Conservation (phyloP, 1,139 yeast species). For the Lipomyces yarrowii region DNA sequence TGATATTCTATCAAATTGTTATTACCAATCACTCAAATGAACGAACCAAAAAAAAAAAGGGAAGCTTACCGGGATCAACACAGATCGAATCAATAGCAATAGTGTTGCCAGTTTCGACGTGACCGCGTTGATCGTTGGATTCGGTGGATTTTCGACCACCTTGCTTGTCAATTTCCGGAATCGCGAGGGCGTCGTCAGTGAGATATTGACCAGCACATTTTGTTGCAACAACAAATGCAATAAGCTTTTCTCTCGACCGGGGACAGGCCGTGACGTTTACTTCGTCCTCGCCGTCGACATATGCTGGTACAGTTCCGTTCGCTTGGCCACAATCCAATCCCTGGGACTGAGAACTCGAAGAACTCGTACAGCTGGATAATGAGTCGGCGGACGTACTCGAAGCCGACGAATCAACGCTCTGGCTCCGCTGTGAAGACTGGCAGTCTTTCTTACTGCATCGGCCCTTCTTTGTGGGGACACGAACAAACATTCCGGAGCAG, state of each 20-base stretch:
- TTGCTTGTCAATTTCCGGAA: constrained; percentile 47
- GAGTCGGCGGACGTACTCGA: background rate
- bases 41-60: background rate
- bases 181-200: constrained; percentile 67
- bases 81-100: constrained; percentile 85
- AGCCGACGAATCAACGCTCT: constrained; percentile 45
- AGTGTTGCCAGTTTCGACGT: constrained; percentile 69
- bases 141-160: constrained; percentile 38
- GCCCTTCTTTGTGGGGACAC: constrained; percentile 41
- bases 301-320: constrained; percentile 15
- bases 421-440: constrained; percentile 34
- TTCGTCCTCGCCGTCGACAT: constrained; percentile 37
- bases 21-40: background rate
- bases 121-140: constrained; percentile 52
- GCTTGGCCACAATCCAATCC: constrained; percentile 1
- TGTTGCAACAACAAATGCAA: constrained; percentile 86
- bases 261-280: constrained; percentile 36
- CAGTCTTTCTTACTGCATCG: constrained; percentile 19
- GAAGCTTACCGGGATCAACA: constrained; percentile 54
- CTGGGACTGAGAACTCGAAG: background rate
- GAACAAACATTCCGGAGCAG: constrained; percentile 80
- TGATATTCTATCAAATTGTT: constrained; percentile 54
- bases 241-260: constrained; percentile 59
- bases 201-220: constrained; percentile 59
- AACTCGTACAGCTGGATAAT: background rate